Evolutionary conservation across 495 filamentous ascomycete species (phyloP), one percentile per base, ranked within the genome.

Genomic region (Penicillium taxi): DNA sequence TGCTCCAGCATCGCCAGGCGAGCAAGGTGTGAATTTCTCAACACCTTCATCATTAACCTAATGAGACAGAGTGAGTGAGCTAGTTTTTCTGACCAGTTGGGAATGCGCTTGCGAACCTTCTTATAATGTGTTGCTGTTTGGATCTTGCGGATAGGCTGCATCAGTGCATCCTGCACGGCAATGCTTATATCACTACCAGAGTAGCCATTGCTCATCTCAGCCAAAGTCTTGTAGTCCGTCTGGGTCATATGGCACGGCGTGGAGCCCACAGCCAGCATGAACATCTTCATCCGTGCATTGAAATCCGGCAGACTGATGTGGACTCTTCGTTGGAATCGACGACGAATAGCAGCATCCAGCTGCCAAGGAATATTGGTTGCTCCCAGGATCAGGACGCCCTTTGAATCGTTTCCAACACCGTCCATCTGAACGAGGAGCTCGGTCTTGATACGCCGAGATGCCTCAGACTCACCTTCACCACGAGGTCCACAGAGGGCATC

Each of bases 311-410:
- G 58, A 48, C 80, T 84, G 61, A 98, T 96, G 59, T 98, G 93
- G 19, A 98, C 86, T 69, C 91, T 69, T 47, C 90, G 69, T 62
- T 99, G 91, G 73, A 99, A 99, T 59, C 91, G 86, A 56, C 91
- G 77, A 38, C 93, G 79, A 52, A 99, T 96, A 40, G 91, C 91
- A n/a, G 88, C 86, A 62, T 99, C 91, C 25, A 99, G 73, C 63
- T 99, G 91, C 91, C 91, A 99, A 6, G 91, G 91, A 52, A 99
- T 96, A 56, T 99, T 99, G 30, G 91, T 99, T 37, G 91, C 91
- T 34, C 93, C 91, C 8, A 99, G 74, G 26, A 99, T 94, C 22
- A 99, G 70, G 7, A 99, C 90, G 25, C 90, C 93, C 50, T 81
- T 86, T 36, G 79, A 86, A 63, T 96, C 91, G 26, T 87, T 86